Base-by-base conservation (phyloP, 805 yeast genomes). In the Teunomyces lycoperdinae region DNA sequence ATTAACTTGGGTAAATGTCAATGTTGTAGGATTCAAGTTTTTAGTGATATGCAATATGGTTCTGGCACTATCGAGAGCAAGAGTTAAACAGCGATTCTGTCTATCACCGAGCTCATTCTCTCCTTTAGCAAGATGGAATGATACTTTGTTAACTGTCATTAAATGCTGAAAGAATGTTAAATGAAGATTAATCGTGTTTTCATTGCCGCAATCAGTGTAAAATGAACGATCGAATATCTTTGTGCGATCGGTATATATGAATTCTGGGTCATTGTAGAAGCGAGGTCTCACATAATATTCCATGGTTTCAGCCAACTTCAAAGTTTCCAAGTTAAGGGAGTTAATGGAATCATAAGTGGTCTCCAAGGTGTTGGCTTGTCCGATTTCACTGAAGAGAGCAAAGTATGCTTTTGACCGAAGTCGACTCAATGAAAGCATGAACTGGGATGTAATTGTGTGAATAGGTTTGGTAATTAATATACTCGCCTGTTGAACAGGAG, bases 61-160 rank as follows among this genome's bases (percentile, higher is more conserved):
- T 29, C 71, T 52, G 14, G 71, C 62, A 47, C 65, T 57, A n/a
- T 64, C 64, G 26, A 63, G 52, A 2, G 70, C 57, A 11, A 58
- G 43, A 34, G 4, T 52, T 27, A 33, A 45, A 52, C 32, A 53
- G 51, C n/a, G 49, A 46, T 39, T 54, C 58, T 10, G 45, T 50
- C 2, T 54, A 53, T 5, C 49, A 41, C 11, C 38, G 26, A 11
- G 47, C 38, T 4, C 53, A 55, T 31, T 60, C 28, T 17, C 26
- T 17, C 39, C 39, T 9, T 35, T 35, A 10, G 20, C 28, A 16
- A 35, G 39, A 17, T 35, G 50, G 45, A 62, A 57, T 10, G 71
- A 68, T 2, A 65, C 56, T 39, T 71, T 48, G 48, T 68, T 67
- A 14, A 67, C 50, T 5, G 60, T 48, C 43, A 62, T 48, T 29